Base-by-base conservation (phyloP, 352 stramenopile genomes). In the Pythium volutum region DNA sequence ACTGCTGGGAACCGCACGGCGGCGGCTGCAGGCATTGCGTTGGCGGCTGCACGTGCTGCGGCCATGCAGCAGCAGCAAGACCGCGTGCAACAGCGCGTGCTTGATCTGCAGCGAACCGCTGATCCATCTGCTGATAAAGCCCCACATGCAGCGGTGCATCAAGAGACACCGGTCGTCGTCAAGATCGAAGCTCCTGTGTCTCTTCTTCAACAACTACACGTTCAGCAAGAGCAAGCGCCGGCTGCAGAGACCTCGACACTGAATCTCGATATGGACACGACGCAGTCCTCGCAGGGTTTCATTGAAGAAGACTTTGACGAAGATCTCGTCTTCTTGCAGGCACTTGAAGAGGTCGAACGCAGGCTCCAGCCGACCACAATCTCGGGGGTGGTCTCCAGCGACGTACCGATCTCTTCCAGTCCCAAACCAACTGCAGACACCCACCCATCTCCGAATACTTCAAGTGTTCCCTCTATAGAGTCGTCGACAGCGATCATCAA, bases 271-370 rank as follows among this genome's bases (percentile, higher is more conserved):
- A 15, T 5, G 11, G 27, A 59, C 1, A 26, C 25, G 1, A 54
- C 52, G 0, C 18, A 43, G 15, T 63, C 57, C 9, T 66, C 57
- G 2, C 52, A 88, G 39, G 74, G 82, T 39, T 89, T 87, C 43
- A 88, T 89, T 53, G 63, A 64, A 23, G 76, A 91, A 42, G 78
- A 88, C 34, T 60, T 74, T 29, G 75, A 88, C 27, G 79, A 91
- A 66, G 82, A 91, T 52, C 48, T 85, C 29, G 68, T 76, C 16
- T 91, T 89, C 66, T 63, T 85, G 20, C 57, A 83, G 60, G 82
- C 79, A 0, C 71, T 91, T 26, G 82, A 91, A 51, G 71, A 87
- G 39, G 77, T 86, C 10, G 82, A 91, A 53, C 71, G 54, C 25
- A 80, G 75, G 31, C 62, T 91, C 16, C 55, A 64, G 29, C 50